Evolutionary conservation across 2,329 filamentous ascomycete species (phyloP).

Genomic region (Trichoderma aggressivum): DNA sequence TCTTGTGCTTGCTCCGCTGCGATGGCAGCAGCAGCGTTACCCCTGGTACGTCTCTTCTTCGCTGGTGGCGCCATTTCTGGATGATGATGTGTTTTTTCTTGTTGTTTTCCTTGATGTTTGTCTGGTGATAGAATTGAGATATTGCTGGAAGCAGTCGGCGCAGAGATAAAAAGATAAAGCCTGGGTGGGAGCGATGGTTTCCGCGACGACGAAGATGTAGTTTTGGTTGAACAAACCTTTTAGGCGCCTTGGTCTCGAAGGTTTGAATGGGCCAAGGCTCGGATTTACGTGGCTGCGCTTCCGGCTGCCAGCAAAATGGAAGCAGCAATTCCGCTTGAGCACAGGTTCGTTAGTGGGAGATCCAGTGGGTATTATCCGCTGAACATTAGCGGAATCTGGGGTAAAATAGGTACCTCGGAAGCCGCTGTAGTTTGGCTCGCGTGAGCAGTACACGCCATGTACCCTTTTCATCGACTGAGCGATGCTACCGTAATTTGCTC

Average conservation of each 20-base stretch:
- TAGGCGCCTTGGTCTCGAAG: not conserved
- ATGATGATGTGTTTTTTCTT: not conserved
- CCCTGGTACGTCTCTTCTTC: constrained; percentile 28
- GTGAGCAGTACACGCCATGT: not conserved
- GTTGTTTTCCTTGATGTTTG: not conserved
- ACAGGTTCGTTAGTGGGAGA: constrained; percentile 10
- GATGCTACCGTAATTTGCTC: constrained; percentile 11
- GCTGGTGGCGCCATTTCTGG: constrained; percentile 28
- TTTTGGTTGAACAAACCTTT: not conserved
- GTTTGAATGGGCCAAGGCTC: not conserved
- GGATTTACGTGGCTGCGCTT: constrained; percentile 20
- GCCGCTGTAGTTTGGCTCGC: constrained; percentile 12
- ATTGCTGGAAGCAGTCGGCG: not conserved
- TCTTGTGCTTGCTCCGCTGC: constrained; percentile 10
- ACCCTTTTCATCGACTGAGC: not conserved
- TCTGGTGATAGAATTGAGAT: not conserved
- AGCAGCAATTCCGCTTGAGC: not conserved
- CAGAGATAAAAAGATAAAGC: not conserved
- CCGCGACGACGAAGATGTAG: not conserved
- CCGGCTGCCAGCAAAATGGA: not conserved
- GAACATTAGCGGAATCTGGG: constrained; percentile 17
- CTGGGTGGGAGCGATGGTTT: not conserved
- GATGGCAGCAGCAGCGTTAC: not conserved
- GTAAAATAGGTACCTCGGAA: not conserved
- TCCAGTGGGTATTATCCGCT: constrained; percentile 11